Evolutionary conservation across 2,329 filamentous ascomycete genomes (phyloP), one percentile per base, ranked within the genome.

Genomic region (Xylaria sp.): DNA sequence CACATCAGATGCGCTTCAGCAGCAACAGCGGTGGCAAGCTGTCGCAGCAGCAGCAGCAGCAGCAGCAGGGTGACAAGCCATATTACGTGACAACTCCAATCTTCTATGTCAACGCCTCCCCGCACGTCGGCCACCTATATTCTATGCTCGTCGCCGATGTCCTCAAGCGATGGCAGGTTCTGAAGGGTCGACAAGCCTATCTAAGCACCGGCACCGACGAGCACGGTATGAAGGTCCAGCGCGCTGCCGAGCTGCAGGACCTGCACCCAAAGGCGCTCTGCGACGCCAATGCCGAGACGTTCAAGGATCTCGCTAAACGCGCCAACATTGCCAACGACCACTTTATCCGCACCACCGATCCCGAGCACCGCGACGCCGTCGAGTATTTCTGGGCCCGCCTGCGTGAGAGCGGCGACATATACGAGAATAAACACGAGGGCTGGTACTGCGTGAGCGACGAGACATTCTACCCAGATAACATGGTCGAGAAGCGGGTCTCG

Each of bases 391-490:
- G 96, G 96, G 86, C 88, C 72, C 86, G 94, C 78, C 84, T 99
- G 67, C 86, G 90, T 75, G 89, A 94, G 63, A 85, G 87, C 56
- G 91, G 92, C 9, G 90, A 92, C 69, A 91, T 98, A 63, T 97
- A 97, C 81, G 89, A 92, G 76, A 89, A 89, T 11, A 93, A 92
- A 74, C 96, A 98, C 75, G 89, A 93, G 77, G 96, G 96, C 1
- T 99, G 96, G 96, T 99, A 99, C 80, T 96, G 92, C 65, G 91
- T 99, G 63, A 94, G 93, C 79, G 96, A 99, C 79, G 96, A 99
- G 84, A 95, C 95, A 46, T 99, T 97, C 81, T 98, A 97, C 78
- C 93, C 95, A 0, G 87, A 91, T 62, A 88, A 89, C 6, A 84
- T 90, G 75, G 89, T 98, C 31, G 89, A 93, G 76, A 87, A 91